These are phyloP conservation scores for Venturia nashicola DNA, from an alignment of 2,329 filamentous ascomycete species.

Conservation along the genomic window DNA sequence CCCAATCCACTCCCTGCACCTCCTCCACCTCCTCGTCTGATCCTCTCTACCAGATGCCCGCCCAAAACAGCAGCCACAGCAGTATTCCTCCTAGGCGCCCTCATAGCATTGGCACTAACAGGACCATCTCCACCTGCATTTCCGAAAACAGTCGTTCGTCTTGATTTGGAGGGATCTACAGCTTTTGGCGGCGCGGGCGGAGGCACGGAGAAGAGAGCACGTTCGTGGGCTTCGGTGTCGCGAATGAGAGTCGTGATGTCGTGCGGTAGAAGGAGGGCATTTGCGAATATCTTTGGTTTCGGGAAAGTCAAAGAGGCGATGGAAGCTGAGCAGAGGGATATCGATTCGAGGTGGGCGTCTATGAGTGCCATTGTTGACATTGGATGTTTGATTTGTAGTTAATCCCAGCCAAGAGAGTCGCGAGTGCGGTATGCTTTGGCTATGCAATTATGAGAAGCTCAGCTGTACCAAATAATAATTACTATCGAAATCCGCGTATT, in stretches of 20 bases:
- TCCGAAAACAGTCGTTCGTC: conserved; percentile 37
- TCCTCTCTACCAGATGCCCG: conserved; percentile 71
- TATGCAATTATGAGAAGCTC: background rate
- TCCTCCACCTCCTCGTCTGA: conserved; percentile 46
- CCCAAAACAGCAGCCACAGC: conserved; percentile 85
- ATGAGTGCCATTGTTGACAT: conserved; percentile 28
- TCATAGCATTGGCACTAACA: conserved; percentile 30
- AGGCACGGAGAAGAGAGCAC: conserved; percentile 86
- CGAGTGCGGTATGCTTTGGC: background rate
- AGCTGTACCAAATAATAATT: background rate
- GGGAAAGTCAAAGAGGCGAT: conserved; percentile 55
- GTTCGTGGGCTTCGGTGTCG: conserved; percentile 88
- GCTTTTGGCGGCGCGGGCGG: conserved; percentile 39
- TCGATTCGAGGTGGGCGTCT: conserved; percentile 37
- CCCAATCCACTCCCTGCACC: conserved; percentile 39
- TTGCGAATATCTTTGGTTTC: conserved; percentile 87
- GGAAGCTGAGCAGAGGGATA: conserved; percentile 34
- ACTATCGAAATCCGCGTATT: background rate
- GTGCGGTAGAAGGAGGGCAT: conserved; percentile 73
- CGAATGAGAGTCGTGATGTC: conserved; percentile 93
- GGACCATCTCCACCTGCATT: conserved; percentile 21
- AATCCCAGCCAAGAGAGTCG: background rate
- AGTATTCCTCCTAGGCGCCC: conserved; percentile 56
- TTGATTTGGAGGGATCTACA: conserved; percentile 32
- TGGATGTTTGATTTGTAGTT: background rate